phyloP scores from a whole-genome alignment of 805 yeast species.

The Spathaspora girioi region DNA sequence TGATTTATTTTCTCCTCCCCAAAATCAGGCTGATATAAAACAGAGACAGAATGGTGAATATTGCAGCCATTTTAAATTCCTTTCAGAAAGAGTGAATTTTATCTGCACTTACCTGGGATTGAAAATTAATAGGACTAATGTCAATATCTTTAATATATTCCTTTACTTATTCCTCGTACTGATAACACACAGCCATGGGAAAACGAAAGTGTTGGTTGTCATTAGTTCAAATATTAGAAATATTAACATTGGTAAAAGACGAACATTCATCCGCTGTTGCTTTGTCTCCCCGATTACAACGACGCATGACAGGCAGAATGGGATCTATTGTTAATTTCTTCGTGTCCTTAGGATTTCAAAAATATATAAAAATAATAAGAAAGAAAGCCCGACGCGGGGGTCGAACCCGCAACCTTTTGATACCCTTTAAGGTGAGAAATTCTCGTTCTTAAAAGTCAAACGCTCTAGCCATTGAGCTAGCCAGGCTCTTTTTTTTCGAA shows the following conservation, averaged over 20 bases:
- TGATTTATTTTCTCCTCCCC: slow-evolving; percentile 45
- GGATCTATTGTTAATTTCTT: no score
- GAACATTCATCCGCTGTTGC: no score
- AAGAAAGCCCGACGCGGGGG: slow-evolving; percentile 7
- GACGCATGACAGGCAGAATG: no score
- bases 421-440: slow-evolving; percentile 6
- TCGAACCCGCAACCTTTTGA: slow-evolving; percentile 26
- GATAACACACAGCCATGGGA: no score
- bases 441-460: slow-evolving; percentile 18
- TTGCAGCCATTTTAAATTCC: slow-evolving; percentile 34
- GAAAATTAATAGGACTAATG: background rate
- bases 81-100: slow-evolving; percentile 46
- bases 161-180: no score
- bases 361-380: background rate
- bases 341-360: background rate
- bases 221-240: no score
- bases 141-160: no score
- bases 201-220: no score
- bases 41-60: slow-evolving; percentile 56
- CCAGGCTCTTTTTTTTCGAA: slow-evolving; percentile 17
- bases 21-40: slow-evolving; percentile 58
- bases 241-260: no score
- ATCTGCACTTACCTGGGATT: background rate
- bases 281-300: no score
- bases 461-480: slow-evolving; percentile 31